Conservation (phyloP, 2,329 filamentous ascomycete species). For the Sporothrix globosa region DNA sequence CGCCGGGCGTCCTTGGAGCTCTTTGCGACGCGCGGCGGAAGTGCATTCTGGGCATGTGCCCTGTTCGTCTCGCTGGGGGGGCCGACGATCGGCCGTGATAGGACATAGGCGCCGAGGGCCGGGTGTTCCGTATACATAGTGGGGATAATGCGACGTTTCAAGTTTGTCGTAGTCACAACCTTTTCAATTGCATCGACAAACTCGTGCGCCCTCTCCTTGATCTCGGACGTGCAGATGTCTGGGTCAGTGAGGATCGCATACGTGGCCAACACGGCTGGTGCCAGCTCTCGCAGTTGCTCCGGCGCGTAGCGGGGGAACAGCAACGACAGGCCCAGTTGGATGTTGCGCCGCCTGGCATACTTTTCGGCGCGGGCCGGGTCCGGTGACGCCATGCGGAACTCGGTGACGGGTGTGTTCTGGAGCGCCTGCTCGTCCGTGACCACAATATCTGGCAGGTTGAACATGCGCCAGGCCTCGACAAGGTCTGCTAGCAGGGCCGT, state of each 20-base stretch:
- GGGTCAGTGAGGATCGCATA: constrained; percentile 47
- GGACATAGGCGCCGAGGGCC: constrained; percentile 37
- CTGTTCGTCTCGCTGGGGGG: neutral
- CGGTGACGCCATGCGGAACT: constrained; percentile 34
- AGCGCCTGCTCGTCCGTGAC: constrained; percentile 30
- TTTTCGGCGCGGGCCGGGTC: constrained; percentile 31
- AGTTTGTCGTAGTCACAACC: constrained; percentile 33
- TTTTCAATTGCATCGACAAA: constrained; percentile 39
- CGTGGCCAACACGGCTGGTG: constrained; percentile 46
- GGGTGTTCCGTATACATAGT: constrained; percentile 37
- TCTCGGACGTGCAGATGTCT: constrained; percentile 34
- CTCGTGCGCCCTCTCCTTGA: constrained; percentile 37
- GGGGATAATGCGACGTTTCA: constrained; percentile 33
- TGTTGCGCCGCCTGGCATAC: constrained; percentile 34
- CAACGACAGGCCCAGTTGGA: constrained; percentile 41
- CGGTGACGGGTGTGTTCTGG: neutral
- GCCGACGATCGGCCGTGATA: constrained; percentile 30
- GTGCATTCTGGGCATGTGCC: neutral
- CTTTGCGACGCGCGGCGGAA: neutral
- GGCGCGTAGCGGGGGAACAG: constrained; percentile 45
- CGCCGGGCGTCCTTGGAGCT: constrained; percentile 7
- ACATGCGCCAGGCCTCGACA: constrained; percentile 48
- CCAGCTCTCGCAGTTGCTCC: constrained; percentile 39
- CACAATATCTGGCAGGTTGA: constrained; percentile 42
- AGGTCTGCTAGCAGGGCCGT: constrained; percentile 46